Base-by-base conservation (phyloP, 345 rosid genomes). In the Eucalyptus dawsonii region DNA sequence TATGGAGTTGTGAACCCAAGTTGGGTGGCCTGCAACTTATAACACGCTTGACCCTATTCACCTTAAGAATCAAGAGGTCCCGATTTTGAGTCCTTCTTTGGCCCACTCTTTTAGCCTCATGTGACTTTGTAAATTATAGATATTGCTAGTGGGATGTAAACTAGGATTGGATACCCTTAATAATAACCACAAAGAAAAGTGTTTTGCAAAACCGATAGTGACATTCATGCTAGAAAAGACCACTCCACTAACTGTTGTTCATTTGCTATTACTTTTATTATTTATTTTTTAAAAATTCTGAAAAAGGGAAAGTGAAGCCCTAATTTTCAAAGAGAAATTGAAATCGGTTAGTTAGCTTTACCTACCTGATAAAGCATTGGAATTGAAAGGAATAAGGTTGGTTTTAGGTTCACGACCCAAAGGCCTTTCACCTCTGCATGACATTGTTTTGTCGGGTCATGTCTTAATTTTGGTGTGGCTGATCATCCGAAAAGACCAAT, bases 261-360 rank as follows among this genome's bases (percentile, higher is more conserved):
- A 69, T 34, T 34, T 69, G 44, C 37, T 34, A 69, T 65, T n/a
- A 29, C 16, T 65, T 29, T 65, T 65, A 14, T 65, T 65, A n/a
- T 65, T 29, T 14, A 7, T 29, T 27, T 62, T 0, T 4, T 7
- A 62, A 12, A 11, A 27, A 8, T 53, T 37, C 7, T 5, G 7
- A 19, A 72, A 72, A 72, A 10, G 7, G 27, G 81, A 10, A 72
- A 72, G 8, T 19, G 14, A 19, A 37, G 45, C 45, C 81, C 81
- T 21, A 19, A 19, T 37, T 72, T 37, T 37, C 13, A 4, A 9
- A 37, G 37, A 37, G 81, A 72, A 17, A 40, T 11, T 5, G 22
- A 21, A 37, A 19, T 11, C 1, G 9, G 83, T 5, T 1, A 37
- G 4, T 19, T 19, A 6, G 1, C 1, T 76, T 37, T 10, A 25